A percentile compares a stretch with the other conserved stretches of the same genome.
Evolutionary conservation across 495 filamentous ascomycete species (phyloP).

Genomic region (Neurospora sp.): DNA sequence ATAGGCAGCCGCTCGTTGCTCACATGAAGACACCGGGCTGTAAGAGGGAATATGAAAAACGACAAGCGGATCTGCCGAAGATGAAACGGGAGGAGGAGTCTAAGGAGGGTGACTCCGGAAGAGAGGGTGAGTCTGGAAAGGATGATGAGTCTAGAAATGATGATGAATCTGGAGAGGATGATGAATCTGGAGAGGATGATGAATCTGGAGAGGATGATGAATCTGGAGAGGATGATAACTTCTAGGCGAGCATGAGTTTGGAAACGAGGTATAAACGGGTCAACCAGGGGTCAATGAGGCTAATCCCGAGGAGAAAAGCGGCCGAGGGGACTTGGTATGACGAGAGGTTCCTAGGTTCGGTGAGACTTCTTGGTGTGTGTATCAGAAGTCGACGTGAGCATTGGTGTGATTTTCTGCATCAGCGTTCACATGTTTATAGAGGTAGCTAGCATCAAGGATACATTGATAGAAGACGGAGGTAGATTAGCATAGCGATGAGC

Average conservation of each 20-base stretch:
- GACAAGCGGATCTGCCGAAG: background rate
- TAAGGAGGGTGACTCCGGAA: background rate
- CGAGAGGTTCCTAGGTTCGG: background rate
- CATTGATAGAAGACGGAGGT: background rate
- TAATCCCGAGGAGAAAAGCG: background rate
- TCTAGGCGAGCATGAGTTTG: background rate
- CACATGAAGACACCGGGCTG: background rate
- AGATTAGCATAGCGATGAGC: background rate
- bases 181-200: background rate
- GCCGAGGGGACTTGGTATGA: background rate
- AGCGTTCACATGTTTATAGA: background rate
- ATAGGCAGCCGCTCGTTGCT: background rate
- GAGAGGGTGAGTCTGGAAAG: background rate
- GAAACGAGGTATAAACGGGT: background rate
- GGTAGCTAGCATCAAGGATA: background rate
- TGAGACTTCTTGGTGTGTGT: background rate
- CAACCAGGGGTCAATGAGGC: background rate
- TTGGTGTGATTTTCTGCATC: background rate
- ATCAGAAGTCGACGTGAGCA: background rate
- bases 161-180: background rate
- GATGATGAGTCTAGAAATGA: background rate
- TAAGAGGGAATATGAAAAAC: background rate
- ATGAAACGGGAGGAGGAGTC: background rate
- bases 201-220: background rate
- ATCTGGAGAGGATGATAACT: background rate